Evolutionary conservation across 139 green algal genomes (phyloP).

Genomic region (Micractinium sp.): DNA sequence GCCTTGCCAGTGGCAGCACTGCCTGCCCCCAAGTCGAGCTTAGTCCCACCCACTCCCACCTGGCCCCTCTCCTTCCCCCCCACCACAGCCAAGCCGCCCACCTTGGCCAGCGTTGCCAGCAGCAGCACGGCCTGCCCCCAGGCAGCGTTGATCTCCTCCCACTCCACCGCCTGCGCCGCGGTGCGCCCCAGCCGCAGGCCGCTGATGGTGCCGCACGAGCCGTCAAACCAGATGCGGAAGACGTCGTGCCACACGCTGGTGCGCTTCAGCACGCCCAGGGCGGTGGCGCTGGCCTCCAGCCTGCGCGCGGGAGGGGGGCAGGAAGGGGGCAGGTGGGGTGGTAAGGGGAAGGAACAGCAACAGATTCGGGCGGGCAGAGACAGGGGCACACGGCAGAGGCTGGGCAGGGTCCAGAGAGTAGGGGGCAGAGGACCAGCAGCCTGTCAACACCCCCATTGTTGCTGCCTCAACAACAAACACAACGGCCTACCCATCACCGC

Average conservation of each 20-base stretch:
- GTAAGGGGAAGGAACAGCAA: no score
- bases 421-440: no score
- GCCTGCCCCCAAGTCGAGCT: no score
- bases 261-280: constrained; percentile 76
- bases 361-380: no score
- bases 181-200: constrained; percentile 90
- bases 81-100: constrained; percentile 1
- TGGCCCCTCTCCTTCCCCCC: background rate
- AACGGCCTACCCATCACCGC: background rate
- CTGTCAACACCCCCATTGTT: no score
- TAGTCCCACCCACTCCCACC: background rate
- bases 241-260: constrained; percentile 72
- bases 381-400: no score
- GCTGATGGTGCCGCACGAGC: constrained; percentile 87
- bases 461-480: no score
- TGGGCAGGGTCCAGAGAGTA: no score
- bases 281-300: constrained; percentile 44
- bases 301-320: background rate
- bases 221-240: constrained; percentile 91
- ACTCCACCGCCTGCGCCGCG: constrained; percentile 79
- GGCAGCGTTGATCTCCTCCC: constrained; percentile 98
- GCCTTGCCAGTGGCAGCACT: no score
- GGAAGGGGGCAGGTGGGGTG: no score
- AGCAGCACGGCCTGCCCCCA: constrained; percentile 94
- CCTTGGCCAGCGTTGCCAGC: constrained; percentile 91